Percentiles rank a stretch among this genome's conserved stretches.
Conservation (phyloP, 441 rosid genomes). For the Breynia disticha region DNA sequence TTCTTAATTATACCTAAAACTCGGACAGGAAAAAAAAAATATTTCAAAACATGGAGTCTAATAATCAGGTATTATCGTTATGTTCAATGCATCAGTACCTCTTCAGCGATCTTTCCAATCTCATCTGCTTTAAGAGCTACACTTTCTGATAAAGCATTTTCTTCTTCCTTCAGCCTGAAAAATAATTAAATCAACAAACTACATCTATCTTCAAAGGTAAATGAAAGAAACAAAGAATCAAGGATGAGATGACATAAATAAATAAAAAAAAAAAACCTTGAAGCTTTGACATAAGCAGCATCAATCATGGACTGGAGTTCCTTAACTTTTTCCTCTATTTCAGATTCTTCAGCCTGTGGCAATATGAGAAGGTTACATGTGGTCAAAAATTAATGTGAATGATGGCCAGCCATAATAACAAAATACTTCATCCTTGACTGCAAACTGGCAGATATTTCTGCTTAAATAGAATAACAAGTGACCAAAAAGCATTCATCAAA, state of each 20-base stretch:
- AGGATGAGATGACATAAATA: constrained; percentile 4
- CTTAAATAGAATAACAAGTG: no score
- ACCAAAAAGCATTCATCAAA: no score
- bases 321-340: constrained; percentile 57
- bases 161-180: constrained; percentile 69
- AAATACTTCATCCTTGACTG: no score
- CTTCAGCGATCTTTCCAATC: constrained; percentile 40
- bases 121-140: constrained; percentile 33
- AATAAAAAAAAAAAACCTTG: constrained; percentile 36
- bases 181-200: constrained; percentile 10
- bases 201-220: constrained; percentile 9
- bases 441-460: no score
- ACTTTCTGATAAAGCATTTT: constrained; percentile 38
- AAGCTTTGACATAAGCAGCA: constrained; percentile 34
- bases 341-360: constrained; percentile 74
- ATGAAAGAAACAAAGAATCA: constrained; percentile 1
- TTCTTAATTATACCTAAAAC: no score
- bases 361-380: constrained; percentile 7
- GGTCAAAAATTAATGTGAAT: background rate
- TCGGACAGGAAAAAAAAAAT: background rate
- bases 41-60: constrained; percentile 1
- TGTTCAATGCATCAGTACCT: constrained; percentile 45
- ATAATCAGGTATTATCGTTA: constrained; percentile 3
- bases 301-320: constrained; percentile 52
- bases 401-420: background rate